Evolutionary conservation across 495 filamentous ascomycete species (phyloP), one percentile per base, ranked within the genome.

Genomic region (Penicillium maclennaniae): DNA sequence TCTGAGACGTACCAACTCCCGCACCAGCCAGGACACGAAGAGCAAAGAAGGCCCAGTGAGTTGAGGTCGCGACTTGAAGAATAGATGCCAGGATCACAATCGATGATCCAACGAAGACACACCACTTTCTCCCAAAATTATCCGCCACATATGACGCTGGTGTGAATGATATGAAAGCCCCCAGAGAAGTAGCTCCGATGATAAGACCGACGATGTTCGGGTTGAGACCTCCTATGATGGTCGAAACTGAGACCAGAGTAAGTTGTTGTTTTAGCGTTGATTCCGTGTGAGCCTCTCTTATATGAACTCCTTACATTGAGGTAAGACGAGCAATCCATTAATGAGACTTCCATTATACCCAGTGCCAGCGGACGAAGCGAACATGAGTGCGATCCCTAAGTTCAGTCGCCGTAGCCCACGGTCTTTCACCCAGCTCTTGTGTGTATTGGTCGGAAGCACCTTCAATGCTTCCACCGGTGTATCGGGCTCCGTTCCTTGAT

Each of bases 311-410:
- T 51, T 53, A 66, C 63, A 66, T 41, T 63, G 52, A 21, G 63
- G 63, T 17, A 66, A 28, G 6, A 66, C 60, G 8, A 61, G 52
- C 37, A 66, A 47, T 5, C 63, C 61, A 46, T 66, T 66, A 7
- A 66, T 58, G 41, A 66, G 52, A 49, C 52, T 66, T 27, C 54
- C 60, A 26, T 59, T 66, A 55, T 64, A 66, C 8, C 63, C 63
- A 23, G 60, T 55, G n/a, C 52, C 56, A 27, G 63, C 58, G 7
- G 63, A 61, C 0, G 58, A 66, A 31, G 55, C 43, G 49, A 63
- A 63, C 57, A 61, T 63, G 15, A 63, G 61, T 19, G 46, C 43
- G 37, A 66, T 61, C 15, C 57, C 52, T 14, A 62, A 17, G 25
- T 66, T 66, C 46, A 66, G 40, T 43, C 56, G 60, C 9, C 60